phyloP scores from a whole-genome alignment of 306 rosid species.

The Erythrophleum fordii region DNA sequence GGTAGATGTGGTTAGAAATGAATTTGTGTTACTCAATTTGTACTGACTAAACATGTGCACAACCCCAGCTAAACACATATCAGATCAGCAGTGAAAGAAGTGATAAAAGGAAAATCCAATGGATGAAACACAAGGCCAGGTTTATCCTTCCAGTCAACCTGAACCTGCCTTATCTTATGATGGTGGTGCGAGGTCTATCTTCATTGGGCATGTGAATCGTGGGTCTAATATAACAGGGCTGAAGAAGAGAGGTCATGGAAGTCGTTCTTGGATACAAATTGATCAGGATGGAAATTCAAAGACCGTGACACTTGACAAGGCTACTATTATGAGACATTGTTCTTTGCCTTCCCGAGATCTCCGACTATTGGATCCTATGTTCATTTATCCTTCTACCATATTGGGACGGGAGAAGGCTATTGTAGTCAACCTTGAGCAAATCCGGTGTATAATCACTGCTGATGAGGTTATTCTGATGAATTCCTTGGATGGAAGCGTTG shows the following conservation, averaged over 20 bases:
- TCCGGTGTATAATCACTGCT: conserved; percentile 89
- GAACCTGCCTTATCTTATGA: conserved; percentile 44
- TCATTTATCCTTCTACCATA: conserved; percentile 87
- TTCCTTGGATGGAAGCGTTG: conserved; percentile 84
- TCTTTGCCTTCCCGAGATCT: conserved; percentile 94
- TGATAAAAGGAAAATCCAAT: conserved; percentile 42
- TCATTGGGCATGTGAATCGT: conserved; percentile 45
- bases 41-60: conserved; percentile 10
- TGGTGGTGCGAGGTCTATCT: conserved; percentile 35
- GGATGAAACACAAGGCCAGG: conserved; percentile 52
- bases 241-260: conserved; percentile 93
- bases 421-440: conserved; percentile 94
- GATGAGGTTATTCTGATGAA: conserved; percentile 93
- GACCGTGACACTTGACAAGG: conserved; percentile 85
- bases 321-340: conserved; percentile 87
- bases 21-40: conserved; percentile 30
- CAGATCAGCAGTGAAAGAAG: conserved; percentile 24
- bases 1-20: conserved; percentile 26
- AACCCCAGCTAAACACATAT: conserved; percentile 17
- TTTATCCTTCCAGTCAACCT: conserved; percentile 41
- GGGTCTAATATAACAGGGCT: conserved; percentile 55
- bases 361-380: conserved; percentile 88
- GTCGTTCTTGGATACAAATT: conserved; percentile 95
- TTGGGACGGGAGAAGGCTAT: conserved; percentile 93
- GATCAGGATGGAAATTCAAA: conserved; percentile 64